Conservation (phyloP, 208 protist genomes). For the Spongospora subterranea region DNA sequence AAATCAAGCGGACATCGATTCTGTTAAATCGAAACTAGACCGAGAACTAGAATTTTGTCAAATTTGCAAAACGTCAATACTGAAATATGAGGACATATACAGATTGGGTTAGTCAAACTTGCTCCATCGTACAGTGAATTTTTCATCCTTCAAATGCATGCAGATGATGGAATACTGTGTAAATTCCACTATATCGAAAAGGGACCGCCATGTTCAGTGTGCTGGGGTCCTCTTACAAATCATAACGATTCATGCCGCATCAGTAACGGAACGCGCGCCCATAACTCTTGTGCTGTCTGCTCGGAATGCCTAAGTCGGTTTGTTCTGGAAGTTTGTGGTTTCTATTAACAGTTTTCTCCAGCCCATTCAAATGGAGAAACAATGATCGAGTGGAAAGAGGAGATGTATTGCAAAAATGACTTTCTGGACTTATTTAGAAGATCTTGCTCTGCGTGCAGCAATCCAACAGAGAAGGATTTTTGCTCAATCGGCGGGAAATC, state of each 20-base stretch:
- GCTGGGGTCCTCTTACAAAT: too few species aligned
- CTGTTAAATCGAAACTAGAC: background rate
- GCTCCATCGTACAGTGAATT: too few species aligned
- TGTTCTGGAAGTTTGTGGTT: background rate
- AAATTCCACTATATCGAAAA: too few species aligned
- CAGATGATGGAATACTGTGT: too few species aligned
- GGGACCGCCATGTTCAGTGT: too few species aligned
- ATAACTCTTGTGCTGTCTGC: constrained; percentile 39
- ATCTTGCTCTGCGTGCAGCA: background rate
- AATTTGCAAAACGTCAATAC: background rate
- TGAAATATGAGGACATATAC: background rate
- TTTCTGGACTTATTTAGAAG: background rate
- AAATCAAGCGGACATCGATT: background rate
- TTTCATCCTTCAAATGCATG: too few species aligned
- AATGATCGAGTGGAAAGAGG: background rate
- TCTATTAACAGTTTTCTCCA: background rate
- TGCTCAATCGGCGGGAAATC: background rate
- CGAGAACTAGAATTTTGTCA: background rate
- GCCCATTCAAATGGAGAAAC: background rate
- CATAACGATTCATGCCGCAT: too few species aligned
- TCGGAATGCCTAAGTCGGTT: constrained; percentile 9
- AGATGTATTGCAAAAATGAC: background rate
- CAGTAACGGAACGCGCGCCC: background rate
- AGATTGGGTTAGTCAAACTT: background rate
- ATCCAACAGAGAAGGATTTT: background rate